phyloP scores from a whole-genome alignment of 371 early-diverging fungal genomes.

The Apophysomyces ossiformis region DNA sequence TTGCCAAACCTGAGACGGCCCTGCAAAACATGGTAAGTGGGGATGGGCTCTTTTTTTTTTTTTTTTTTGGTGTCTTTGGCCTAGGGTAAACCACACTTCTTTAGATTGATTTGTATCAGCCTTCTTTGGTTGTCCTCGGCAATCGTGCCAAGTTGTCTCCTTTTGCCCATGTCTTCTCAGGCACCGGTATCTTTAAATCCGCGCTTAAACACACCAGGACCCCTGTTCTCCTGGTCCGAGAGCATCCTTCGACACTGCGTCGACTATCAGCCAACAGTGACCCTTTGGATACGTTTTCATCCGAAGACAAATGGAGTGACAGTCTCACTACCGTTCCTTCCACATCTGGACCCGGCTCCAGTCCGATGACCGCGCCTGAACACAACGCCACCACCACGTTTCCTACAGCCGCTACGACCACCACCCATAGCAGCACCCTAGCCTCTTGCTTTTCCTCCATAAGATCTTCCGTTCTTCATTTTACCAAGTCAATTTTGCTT shows the following conservation, averaged over 20 bases:
- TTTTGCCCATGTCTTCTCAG: conserved; percentile 16
- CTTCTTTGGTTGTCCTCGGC: conserved; percentile 13
- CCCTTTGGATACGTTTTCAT: conserved; percentile 3
- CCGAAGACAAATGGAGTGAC: not conserved
- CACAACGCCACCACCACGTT: not conserved
- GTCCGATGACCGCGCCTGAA: not conserved
- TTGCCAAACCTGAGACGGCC: conserved; percentile 1
- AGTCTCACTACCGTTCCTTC: not conserved
- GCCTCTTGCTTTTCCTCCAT: not conserved
- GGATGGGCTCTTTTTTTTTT: no score
- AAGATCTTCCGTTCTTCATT: not conserved
- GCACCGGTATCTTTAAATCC: conserved; percentile 18
- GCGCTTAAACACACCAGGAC: conserved; percentile 16
- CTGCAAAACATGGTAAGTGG: not conserved
- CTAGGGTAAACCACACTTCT: no score
- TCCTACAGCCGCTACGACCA: no score
- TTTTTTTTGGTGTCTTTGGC: no score
- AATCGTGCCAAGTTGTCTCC: not conserved
- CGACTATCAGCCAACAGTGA: not conserved
- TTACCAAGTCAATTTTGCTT: not conserved
- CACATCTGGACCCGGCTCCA: not conserved
- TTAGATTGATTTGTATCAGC: conserved; percentile 20
- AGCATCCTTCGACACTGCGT: not conserved
- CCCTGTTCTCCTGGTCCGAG: conserved; percentile 15
- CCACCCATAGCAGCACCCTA: no score